Evolutionary conservation across 805 yeast species (phyloP), one percentile per base, ranked within the genome.

Genomic region (Pichia gijzeniarum): DNA sequence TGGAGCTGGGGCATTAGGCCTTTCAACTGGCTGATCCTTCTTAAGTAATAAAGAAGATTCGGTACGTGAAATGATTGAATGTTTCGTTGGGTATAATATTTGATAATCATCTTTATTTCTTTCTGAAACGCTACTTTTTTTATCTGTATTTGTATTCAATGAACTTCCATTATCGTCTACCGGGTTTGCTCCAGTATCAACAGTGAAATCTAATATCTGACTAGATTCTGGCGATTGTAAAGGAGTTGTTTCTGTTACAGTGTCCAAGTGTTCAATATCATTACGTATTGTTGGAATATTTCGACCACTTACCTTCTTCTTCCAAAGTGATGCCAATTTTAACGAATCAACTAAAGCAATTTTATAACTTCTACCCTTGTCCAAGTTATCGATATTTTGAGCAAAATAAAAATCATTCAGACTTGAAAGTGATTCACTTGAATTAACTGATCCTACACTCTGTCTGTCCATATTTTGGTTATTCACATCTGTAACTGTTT

Each of bases 311-410:
- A 37, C 25, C 27, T 34, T 40, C n/a, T 44, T 32, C 17, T 43
- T 31, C 10, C 47, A 47, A 2, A 50, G 33, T 43, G 57, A 43
- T 1, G 60, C 61, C 36, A 63, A 49, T 36, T 52, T 63, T 10
- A 65, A 45, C 1, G 69, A 59, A 45, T 65, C 69, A 25, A 59
- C 49, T 5, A 65, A 44, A 5, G 65, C 56, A 21, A 64, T 52
- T 36, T 64, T 53, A 32, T 55, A 50, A 27, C 57, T 51, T 22
- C 47, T 38, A 9, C 64, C 62, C 7, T 41, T 40, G 40, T 62
- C 66, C 8, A 61, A 50, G 40, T 55, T 53, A 41, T 62, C 61
- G 17, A 63, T 41, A 40, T 57, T 55, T 28, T 51, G 52, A 25
- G 56, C 50, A 44, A 60, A 58, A 20, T 43, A 48, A 18, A 41